phyloP scores from a whole-genome alignment of 305 asterid species.

The Rubia peregrina region DNA sequence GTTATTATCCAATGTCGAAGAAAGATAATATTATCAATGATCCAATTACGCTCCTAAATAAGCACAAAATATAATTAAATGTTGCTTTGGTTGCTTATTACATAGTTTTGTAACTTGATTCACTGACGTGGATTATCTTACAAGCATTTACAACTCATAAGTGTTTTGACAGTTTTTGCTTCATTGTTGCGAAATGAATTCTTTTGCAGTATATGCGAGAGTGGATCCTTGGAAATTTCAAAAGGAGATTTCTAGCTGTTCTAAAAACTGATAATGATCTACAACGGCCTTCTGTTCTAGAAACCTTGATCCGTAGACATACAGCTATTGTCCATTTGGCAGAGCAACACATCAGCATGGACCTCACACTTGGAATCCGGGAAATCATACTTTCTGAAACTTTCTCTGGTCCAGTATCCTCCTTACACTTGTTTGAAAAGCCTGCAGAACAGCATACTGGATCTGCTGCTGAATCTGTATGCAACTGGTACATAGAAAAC shows the following conservation, averaged over 20 bases:
- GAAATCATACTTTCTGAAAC: slow-evolving; percentile 90
- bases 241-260: slow-evolving; percentile 82
- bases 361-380: slow-evolving; percentile 88
- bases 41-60: background rate
- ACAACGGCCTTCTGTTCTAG: slow-evolving; percentile 88
- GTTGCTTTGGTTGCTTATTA: background rate
- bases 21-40: background rate
- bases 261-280: slow-evolving; percentile 89
- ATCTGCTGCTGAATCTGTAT: slow-evolving; percentile 82
- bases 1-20: background rate
- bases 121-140: background rate
- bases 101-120: background rate
- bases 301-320: slow-evolving; percentile 80
- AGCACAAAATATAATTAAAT: background rate
- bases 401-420: slow-evolving; percentile 93
- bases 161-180: background rate
- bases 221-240: slow-evolving; percentile 92
- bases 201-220: slow-evolving; percentile 95
- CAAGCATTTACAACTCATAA: background rate
- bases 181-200: slow-evolving; percentile 3
- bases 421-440: slow-evolving; percentile 88
- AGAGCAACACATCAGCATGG: slow-evolving; percentile 99
- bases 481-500: slow-evolving; percentile 94
- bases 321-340: slow-evolving; percentile 83
- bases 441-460: slow-evolving; percentile 76